Conservation (phyloP, 257 asterid species). For the Schizonepeta tenuifolia region DNA sequence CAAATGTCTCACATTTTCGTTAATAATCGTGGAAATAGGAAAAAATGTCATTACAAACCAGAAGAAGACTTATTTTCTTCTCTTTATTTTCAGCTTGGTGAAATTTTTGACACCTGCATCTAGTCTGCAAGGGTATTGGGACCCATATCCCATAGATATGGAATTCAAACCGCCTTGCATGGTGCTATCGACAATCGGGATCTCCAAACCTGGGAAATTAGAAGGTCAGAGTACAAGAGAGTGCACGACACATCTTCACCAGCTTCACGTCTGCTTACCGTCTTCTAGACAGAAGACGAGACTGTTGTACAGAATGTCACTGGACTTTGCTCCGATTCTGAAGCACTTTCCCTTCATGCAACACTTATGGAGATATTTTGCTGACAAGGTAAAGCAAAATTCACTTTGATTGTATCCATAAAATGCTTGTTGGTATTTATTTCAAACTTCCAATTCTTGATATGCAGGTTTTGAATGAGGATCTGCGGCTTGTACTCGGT, state of each 20-base stretch:
- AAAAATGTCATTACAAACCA: background rate
- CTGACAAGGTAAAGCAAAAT: constrained; percentile 65
- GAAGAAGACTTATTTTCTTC: background rate
- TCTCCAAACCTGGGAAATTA: constrained; percentile 88
- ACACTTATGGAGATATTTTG: constrained; percentile 86
- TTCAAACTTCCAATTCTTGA: background rate
- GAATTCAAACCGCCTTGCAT: constrained; percentile 93
- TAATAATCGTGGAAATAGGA: background rate
- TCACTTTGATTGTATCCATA: background rate
- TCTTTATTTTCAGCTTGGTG: constrained; percentile 74
- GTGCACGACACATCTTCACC: constrained; percentile 94
- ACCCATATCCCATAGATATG: constrained; percentile 97
- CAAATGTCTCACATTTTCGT: background rate
- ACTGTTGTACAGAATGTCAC: constrained; percentile 91
- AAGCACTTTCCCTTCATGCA: constrained; percentile 85
- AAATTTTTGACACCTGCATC: constrained; percentile 83
- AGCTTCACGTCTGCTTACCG: constrained; percentile 93
- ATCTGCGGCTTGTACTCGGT: constrained; percentile 78
- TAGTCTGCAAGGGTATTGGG: constrained; percentile 95
- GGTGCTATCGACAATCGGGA: constrained; percentile 91
- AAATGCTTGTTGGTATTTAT: too few species aligned
- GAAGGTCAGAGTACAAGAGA: constrained; percentile 80
- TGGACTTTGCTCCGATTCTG: constrained; percentile 90
- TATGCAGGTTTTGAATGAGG: constrained; percentile 81
- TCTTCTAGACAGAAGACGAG: constrained; percentile 85